phyloP scores from a whole-genome alignment of 257 asterid genomes.

The Solanum infundibuliforme region DNA sequence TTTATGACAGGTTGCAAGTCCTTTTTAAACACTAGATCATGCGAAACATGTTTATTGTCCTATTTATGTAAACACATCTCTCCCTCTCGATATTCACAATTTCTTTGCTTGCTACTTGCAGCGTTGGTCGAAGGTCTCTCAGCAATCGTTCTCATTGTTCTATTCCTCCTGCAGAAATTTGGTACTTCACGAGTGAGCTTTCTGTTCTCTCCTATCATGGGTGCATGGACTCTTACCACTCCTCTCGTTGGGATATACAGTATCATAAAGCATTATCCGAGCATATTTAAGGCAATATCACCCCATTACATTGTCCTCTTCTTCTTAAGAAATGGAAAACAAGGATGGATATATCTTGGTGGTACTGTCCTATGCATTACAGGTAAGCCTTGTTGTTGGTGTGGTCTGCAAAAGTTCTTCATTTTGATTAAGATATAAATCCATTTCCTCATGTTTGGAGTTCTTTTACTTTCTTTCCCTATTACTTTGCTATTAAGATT shows the following conservation, averaged over 20 bases:
- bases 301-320: constrained; percentile 43
- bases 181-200: constrained; percentile 49
- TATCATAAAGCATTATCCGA: constrained; percentile 33
- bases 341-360: constrained; percentile 48
- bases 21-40: not conserved
- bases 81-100: not conserved
- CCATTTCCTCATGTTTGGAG: not conserved
- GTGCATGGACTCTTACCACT: constrained; percentile 46
- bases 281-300: constrained; percentile 42
- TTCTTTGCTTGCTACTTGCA: constrained; percentile 14
- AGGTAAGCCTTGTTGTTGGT: constrained; percentile 15
- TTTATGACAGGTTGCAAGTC: too few species aligned
- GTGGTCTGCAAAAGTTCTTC: not conserved
- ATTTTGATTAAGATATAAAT: not conserved
- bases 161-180: constrained; percentile 33
- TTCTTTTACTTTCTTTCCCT: not conserved
- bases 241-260: constrained; percentile 53
- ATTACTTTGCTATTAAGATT: not conserved
- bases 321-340: constrained; percentile 29
- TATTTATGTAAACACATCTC: not conserved
- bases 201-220: constrained; percentile 61
- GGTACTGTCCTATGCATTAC: constrained; percentile 59
- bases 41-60: not conserved
- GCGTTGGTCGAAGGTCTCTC: constrained; percentile 29
- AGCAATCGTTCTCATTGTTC: constrained; percentile 22